A percentile compares a stretch with the other conserved stretches of the same genome.
phyloP scores from a whole-genome alignment of 2,329 filamentous ascomycete genomes.

The Diplodia scrobiculata region DNA sequence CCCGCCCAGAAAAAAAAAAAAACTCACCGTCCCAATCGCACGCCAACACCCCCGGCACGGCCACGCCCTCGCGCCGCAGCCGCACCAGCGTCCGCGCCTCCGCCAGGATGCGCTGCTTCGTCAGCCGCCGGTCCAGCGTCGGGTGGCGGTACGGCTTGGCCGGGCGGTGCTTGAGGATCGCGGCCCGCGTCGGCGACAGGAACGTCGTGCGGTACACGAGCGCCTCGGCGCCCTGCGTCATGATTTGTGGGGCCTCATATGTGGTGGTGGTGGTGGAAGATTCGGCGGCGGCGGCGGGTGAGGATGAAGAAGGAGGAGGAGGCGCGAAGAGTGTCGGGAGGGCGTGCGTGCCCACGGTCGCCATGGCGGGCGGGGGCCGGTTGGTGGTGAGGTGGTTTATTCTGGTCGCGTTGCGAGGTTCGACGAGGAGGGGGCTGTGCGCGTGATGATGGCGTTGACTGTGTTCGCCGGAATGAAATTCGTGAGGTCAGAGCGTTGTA shows the following conservation, averaged over 20 bases:
- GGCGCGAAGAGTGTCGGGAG: slow-evolving; percentile 14
- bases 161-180: slow-evolving; percentile 88
- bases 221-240: slow-evolving; percentile 94
- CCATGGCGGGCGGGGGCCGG: neutral
- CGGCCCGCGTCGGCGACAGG: slow-evolving; percentile 66
- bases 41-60: slow-evolving; percentile 79
- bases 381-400: neutral
- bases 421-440: neutral
- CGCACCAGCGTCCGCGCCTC: slow-evolving; percentile 84
- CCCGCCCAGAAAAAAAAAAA: too few relatives aligned
- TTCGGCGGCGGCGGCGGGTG: neutral
- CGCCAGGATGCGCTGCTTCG: slow-evolving; percentile 80
- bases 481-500: neutral
- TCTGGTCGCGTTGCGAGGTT: neutral
- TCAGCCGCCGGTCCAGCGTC: slow-evolving; percentile 82
- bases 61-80: slow-evolving; percentile 75
- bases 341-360: slow-evolving; percentile 31
- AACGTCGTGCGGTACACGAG: slow-evolving; percentile 87
- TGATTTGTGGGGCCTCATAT: slow-evolving; percentile 51
- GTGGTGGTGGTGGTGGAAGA: neutral
- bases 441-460: neutral
- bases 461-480: neutral
- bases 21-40: slow-evolving; percentile 57
- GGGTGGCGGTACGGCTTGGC: slow-evolving; percentile 91
- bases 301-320: slow-evolving; percentile 1